phyloP scores from a whole-genome alignment of 768 basidiomycete species.

The Mycena vulgaris region DNA sequence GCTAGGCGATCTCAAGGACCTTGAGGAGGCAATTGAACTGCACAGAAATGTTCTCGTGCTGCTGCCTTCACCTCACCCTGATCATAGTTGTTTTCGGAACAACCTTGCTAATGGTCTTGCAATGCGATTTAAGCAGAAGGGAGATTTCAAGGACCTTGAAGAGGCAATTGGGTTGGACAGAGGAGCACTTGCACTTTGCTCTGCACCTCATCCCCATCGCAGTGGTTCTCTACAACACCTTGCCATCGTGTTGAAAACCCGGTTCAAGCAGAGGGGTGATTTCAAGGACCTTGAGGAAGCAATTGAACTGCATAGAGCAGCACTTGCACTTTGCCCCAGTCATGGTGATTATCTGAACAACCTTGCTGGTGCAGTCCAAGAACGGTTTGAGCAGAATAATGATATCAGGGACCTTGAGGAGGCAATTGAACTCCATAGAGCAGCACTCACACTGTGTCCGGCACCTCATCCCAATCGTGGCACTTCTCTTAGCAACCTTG shows the following conservation, averaged over 20 bases:
- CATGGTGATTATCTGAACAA: too few species aligned
- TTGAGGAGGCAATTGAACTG: not conserved
- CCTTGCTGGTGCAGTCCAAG: too few species aligned
- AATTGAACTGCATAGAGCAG: slow-evolving; percentile 30
- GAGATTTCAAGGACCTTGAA: not conserved
- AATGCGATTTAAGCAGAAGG: slow-evolving; percentile 26
- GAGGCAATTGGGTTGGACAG: not conserved
- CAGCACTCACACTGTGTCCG: not conserved
- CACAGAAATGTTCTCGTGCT: not conserved
- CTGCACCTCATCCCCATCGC: not conserved
- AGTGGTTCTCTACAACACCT: not conserved
- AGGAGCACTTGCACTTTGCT: not conserved
- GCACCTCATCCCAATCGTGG: not conserved
- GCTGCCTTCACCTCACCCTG: too few species aligned
- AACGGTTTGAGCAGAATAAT: too few species aligned
- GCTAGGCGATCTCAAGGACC: too few species aligned
- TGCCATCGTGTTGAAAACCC: not conserved
- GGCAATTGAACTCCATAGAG: not conserved
- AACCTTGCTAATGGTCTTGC: slow-evolving; percentile 39
- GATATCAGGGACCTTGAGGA: not conserved
- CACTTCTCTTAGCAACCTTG: not conserved
- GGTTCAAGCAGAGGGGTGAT: slow-evolving; percentile 40
- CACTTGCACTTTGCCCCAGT: slow-evolving; percentile 28
- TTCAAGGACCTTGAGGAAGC: slow-evolving; percentile 39
- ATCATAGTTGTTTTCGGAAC: slow-evolving; percentile 13